phyloP scores from a whole-genome alignment of 495 filamentous ascomycete species.

The Massariosphaeria phaeospora region DNA sequence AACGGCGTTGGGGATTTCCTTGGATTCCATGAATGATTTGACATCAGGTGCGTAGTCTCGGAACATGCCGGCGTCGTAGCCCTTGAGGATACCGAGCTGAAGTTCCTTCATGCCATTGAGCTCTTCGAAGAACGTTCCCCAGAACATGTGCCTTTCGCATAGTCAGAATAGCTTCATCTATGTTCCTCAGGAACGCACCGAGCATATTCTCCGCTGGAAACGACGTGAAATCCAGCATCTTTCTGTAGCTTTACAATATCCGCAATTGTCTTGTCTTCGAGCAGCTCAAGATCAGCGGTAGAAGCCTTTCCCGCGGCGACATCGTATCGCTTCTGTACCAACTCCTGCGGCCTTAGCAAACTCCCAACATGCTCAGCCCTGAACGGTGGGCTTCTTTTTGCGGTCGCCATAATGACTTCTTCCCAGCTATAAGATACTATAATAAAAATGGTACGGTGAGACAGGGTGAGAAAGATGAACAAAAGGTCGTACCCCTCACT shows the following conservation, averaged over 20 bases:
- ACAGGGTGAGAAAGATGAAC: background rate
- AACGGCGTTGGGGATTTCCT: constrained; percentile 38
- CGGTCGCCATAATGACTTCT: constrained; percentile 23
- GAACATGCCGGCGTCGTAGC: constrained; percentile 38
- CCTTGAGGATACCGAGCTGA: constrained; percentile 32
- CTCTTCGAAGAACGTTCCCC: constrained; percentile 38
- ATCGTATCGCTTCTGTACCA: constrained; percentile 39
- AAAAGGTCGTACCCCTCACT: constrained; percentile 17
- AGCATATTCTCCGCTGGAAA: constrained; percentile 39
- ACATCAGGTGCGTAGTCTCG: constrained; percentile 41
- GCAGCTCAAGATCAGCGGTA: constrained; percentile 24
- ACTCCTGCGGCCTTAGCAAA: constrained; percentile 37
- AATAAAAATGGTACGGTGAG: background rate
- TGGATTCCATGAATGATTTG: constrained; percentile 38
- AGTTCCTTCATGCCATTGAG: constrained; percentile 41
- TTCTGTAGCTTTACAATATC: constrained; percentile 40
- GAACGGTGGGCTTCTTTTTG: constrained; percentile 36
- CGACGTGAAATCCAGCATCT: constrained; percentile 34
- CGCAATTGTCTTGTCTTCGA: constrained; percentile 38
- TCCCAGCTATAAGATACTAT: background rate
- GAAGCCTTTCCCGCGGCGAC: constrained; percentile 32
- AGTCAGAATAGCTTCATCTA: background rate
- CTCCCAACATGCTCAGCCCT: constrained; percentile 38
- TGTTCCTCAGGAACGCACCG: constrained; percentile 4
- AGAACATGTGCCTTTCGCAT: constrained; percentile 30